Conservation (phyloP, 1,284 basidiomycete genomes). For the Vanrija sp. region DNA sequence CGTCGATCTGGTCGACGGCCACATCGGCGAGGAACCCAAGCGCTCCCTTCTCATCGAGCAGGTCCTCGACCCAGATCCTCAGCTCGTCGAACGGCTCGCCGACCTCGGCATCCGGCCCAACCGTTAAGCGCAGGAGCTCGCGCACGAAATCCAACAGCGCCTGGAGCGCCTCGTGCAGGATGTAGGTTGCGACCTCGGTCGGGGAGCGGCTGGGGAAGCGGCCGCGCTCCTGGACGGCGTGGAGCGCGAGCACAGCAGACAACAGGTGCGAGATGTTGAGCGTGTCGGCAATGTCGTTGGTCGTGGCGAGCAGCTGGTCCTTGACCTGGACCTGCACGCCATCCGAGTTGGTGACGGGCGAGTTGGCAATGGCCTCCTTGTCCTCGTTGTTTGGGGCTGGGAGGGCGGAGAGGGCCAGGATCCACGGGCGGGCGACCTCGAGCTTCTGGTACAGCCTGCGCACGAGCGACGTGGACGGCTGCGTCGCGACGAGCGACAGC, state of each 20-base stretch:
- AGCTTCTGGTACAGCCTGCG: constrained; percentile 30
- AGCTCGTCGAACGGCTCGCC: constrained; percentile 29
- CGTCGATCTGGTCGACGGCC: constrained; percentile 35
- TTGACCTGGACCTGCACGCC: constrained; percentile 31
- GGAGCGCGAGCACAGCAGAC: constrained; percentile 34
- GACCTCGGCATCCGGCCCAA: constrained; percentile 20
- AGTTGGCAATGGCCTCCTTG: constrained; percentile 32
- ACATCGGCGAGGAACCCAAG: constrained; percentile 36
- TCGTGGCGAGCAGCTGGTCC: constrained; percentile 33
- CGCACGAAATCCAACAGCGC: constrained; percentile 35
- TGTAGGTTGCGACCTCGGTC: constrained; percentile 37
- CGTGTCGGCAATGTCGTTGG: constrained; percentile 27
- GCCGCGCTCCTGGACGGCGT: constrained; percentile 31
- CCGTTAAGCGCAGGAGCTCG: constrained; percentile 30
- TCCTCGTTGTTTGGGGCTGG: constrained; percentile 35
- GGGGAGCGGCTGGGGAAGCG: constrained; percentile 33
- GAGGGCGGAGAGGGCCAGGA: constrained; percentile 32
- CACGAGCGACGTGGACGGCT: constrained; percentile 37
- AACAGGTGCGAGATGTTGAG: constrained; percentile 37
- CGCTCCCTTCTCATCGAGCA: constrained; percentile 28
- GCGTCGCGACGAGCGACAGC: constrained; percentile 29
- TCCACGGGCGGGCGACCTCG: constrained; percentile 41
- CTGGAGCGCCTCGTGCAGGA: constrained; percentile 30
- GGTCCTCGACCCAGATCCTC: constrained; percentile 28
- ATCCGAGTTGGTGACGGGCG: constrained; percentile 19